Percentiles rank a stretch among this genome's conserved stretches.
Conservation (phyloP, 805 yeast species). For the Cyberlindnera mississippiensis region DNA sequence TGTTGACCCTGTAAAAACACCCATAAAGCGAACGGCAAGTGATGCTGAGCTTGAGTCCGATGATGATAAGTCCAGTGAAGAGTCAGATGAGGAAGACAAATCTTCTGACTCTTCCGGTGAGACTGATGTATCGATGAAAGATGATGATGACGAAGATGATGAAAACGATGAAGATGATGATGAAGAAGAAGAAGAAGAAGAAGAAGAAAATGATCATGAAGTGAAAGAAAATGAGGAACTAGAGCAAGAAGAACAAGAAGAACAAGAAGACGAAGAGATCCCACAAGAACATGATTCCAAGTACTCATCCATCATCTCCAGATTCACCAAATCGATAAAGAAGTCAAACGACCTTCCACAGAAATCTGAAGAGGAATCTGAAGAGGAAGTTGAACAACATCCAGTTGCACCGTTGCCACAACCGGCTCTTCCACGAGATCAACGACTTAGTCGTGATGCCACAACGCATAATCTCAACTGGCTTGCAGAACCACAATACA, state of each 20-base stretch:
- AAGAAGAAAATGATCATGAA: slow-evolving; percentile 10
- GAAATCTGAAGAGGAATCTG: slow-evolving; percentile 21
- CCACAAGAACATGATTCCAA: slow-evolving; percentile 32
- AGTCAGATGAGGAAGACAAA: slow-evolving; percentile 8
- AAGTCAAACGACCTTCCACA: slow-evolving; percentile 12
- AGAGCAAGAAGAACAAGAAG: slow-evolving; percentile 17
- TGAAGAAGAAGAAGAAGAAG: slow-evolving; percentile 7
- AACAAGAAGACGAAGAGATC: slow-evolving; percentile 18
- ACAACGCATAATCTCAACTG: slow-evolving; percentile 49
- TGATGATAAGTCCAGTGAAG: slow-evolving; percentile 4
- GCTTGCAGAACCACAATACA: slow-evolving; percentile 62
- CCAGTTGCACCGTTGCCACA: slow-evolving; percentile 79
- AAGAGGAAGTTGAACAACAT: slow-evolving; percentile 31
- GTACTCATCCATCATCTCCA: slow-evolving; percentile 47
- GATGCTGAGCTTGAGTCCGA: slow-evolving; percentile 13
- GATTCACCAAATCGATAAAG: slow-evolving; percentile 45
- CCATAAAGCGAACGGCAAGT: slow-evolving; percentile 25
- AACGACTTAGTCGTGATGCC: slow-evolving; percentile 32
- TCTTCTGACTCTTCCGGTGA: slow-evolving; percentile 8
- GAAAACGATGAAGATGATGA: slow-evolving; percentile 23
- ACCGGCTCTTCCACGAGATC: slow-evolving; percentile 62
- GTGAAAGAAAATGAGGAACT: slow-evolving; percentile 16
- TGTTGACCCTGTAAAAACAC: not conserved
- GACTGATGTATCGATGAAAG: not conserved
- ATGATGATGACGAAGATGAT: slow-evolving; percentile 18